Evolutionary conservation across 192 early-diverging fungal genomes (phyloP).

Genomic region (Neocallimastix lanati): DNA sequence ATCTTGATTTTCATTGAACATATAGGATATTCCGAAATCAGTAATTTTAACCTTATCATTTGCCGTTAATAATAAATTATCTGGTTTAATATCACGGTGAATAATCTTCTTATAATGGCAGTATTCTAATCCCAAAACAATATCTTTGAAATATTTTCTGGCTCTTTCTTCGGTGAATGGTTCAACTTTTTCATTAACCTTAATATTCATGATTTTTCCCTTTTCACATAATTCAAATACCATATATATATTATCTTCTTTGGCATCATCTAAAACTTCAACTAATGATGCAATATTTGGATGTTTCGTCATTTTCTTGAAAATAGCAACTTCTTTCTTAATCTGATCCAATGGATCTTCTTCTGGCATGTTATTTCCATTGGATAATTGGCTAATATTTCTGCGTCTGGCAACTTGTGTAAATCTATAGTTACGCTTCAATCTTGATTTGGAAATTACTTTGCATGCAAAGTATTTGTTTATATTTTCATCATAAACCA

Average conservation of each 20-base stretch:
- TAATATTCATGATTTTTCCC: conserved; percentile 31
- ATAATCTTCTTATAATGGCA: conserved; percentile 34
- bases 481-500: conserved; percentile 16
- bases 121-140: conserved; percentile 36
- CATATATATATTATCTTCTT: conserved; percentile 42
- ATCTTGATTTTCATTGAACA: conserved; percentile 27
- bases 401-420: background rate
- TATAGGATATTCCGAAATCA: conserved; percentile 42
- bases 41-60: conserved; percentile 23
- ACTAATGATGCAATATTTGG: conserved; percentile 36
- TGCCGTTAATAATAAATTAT: conserved; percentile 14
- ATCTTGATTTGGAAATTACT: conserved; percentile 27
- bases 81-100: conserved; percentile 34
- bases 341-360: conserved; percentile 4
- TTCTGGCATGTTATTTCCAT: too few relatives aligned
- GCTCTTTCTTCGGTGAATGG: conserved; percentile 28
- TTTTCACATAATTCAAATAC: conserved; percentile 45
- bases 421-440: conserved; percentile 33
- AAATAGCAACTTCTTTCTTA: conserved; percentile 30
- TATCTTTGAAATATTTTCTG: conserved; percentile 32
- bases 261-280: conserved; percentile 36
- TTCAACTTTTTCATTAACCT: conserved; percentile 10
- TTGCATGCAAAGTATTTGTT: conserved; percentile 36
- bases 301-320: conserved; percentile 39
- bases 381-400: background rate